Conservation (phyloP, 768 basidiomycete genomes). For the Termitomyces sp. region DNA sequence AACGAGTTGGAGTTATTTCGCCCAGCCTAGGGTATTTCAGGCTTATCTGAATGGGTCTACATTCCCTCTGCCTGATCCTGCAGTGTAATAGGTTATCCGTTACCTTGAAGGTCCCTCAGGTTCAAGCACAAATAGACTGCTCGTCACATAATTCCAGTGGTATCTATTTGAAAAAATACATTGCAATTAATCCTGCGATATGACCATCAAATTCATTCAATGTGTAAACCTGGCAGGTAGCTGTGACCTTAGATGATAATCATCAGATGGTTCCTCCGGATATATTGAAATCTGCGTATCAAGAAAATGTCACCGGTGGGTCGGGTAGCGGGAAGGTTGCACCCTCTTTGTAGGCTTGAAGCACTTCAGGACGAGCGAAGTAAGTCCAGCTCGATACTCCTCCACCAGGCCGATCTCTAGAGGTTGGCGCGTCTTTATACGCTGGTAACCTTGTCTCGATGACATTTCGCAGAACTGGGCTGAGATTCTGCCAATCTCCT, state of each 20-base stretch:
- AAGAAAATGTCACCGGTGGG: neutral
- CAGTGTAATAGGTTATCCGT: neutral
- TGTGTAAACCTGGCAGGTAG: neutral
- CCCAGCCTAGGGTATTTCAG: neutral
- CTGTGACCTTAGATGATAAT: neutral
- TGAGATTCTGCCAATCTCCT: conserved; percentile 11
- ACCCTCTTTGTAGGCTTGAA: conserved; percentile 18
- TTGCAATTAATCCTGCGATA: neutral
- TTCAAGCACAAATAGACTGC: neutral
- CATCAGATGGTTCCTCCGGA: neutral
- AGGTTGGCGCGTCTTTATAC: conserved; percentile 15
- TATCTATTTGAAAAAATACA: too few relatives aligned
- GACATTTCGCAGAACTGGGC: conserved; percentile 5
- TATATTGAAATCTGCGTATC: neutral
- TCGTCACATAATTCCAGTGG: neutral
- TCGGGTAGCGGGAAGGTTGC: conserved; percentile 19
- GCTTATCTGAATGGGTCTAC: neutral
- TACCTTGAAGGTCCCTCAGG: neutral
- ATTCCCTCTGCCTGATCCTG: neutral
- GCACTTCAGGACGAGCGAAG: conserved; percentile 20
- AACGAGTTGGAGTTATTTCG: neutral
- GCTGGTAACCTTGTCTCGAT: conserved; percentile 12
- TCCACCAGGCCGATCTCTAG: conserved; percentile 11
- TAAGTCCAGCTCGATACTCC: conserved; percentile 19
- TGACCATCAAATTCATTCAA: neutral